These are phyloP conservation scores for Volvariella surrecta DNA, from an alignment of 1,284 basidiomycete species.

Conservation along the genomic window DNA sequence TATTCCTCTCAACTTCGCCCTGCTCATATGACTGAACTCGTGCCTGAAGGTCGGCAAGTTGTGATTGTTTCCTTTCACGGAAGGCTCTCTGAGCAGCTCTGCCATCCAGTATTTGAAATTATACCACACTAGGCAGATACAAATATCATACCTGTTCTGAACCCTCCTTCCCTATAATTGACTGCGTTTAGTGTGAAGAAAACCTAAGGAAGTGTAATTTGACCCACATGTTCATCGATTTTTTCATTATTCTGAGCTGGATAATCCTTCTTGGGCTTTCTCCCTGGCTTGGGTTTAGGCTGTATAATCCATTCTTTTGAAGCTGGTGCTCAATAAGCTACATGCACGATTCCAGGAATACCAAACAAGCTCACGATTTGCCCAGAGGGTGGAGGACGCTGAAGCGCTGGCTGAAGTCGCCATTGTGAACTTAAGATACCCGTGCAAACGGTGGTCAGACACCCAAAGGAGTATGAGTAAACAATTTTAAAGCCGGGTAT, in stretches of 20 bases:
- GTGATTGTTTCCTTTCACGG: constrained; percentile 84
- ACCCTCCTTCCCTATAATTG: constrained; percentile 60
- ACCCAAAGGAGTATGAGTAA: background rate
- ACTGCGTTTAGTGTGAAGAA: constrained; percentile 16
- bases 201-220: background rate
- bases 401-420: background rate
- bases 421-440: background rate
- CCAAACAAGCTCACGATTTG: constrained; percentile 30
- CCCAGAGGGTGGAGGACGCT: constrained; percentile 42
- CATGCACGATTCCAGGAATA: background rate
- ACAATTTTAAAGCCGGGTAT: constrained; percentile 7
- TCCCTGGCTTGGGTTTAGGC: constrained; percentile 82
- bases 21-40: constrained; percentile 83
- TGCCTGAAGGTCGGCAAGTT: constrained; percentile 85
- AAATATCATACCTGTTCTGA: constrained; percentile 57
- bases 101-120: constrained; percentile 5
- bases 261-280: constrained; percentile 81
- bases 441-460: constrained; percentile 6
- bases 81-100: constrained; percentile 90
- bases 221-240: constrained; percentile 1
- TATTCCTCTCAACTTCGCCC: constrained; percentile 84
- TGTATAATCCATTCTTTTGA: constrained; percentile 90
- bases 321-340: constrained; percentile 30
- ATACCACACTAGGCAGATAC: background rate
- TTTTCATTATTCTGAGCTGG: constrained; percentile 19